A percentile compares a stretch with the other conserved stretches of the same genome.
Conservation (phyloP, 306 rosid genomes). For the Rubus parviflorus region DNA sequence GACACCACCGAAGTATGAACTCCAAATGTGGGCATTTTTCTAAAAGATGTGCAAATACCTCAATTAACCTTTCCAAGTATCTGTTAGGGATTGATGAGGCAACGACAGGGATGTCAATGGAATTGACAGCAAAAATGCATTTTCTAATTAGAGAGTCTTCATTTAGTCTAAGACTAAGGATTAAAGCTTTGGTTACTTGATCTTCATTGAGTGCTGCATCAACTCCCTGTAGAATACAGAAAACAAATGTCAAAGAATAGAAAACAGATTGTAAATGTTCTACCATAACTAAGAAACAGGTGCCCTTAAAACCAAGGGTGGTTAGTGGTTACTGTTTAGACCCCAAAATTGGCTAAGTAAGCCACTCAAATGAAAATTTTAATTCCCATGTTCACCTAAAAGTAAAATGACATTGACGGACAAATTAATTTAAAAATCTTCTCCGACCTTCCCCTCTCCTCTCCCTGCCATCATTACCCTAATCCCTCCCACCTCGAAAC, state of each 20-base stretch:
- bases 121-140: constrained; percentile 70
- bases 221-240: constrained; percentile 63
- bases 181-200: constrained; percentile 71
- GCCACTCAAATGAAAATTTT: background rate
- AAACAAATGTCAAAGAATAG: background rate
- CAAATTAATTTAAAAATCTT: background rate
- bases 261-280: background rate
- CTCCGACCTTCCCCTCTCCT: background rate
- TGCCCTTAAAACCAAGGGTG: background rate
- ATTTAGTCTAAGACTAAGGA: constrained; percentile 79
- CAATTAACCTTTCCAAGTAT: constrained; percentile 78
- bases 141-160: constrained; percentile 70
- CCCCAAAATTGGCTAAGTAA: background rate
- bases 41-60: constrained; percentile 78
- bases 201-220: constrained; percentile 67
- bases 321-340: background rate
- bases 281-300: background rate
- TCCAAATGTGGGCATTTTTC: constrained; percentile 89
- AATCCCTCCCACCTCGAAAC: background rate
- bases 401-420: background rate
- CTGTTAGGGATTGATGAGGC: constrained; percentile 59
- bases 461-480: background rate
- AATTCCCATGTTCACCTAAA: background rate
- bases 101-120: constrained; percentile 62
- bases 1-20: constrained; percentile 84